A percentile compares a stretch with the other conserved stretches of the same genome.
These are phyloP conservation scores for Oryza officinalis DNA, from an alignment of 176 grass and related monocot species.

Conservation along the genomic window DNA sequence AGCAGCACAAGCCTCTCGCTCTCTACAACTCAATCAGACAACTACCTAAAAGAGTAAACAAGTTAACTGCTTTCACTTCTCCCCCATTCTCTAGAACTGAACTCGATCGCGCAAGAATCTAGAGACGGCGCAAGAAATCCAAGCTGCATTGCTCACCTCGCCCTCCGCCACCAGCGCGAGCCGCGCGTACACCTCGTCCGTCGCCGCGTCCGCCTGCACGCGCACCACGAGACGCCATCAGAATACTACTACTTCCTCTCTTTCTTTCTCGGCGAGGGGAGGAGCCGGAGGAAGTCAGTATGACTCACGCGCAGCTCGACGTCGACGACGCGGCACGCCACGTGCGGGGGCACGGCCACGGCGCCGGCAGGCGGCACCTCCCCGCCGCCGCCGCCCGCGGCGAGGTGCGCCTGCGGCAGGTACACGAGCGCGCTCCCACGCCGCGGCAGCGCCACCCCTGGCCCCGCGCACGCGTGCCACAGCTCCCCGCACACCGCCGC, in stretches of 20 bases:
- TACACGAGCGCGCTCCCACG: slow-evolving; percentile 81
- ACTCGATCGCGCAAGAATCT: no score
- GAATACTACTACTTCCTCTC: no score
- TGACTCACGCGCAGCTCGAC: slow-evolving; percentile 80
- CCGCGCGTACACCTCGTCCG: slow-evolving; percentile 85
- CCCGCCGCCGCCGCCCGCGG: slow-evolving; percentile 30
- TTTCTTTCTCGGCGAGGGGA: not conserved
- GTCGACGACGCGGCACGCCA: slow-evolving; percentile 76
- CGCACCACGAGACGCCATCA: not conserved
- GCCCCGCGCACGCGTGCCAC: slow-evolving; percentile 92
- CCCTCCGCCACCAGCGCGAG: slow-evolving; percentile 68
- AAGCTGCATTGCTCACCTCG: slow-evolving; percentile 49
- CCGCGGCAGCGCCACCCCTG: slow-evolving; percentile 62
- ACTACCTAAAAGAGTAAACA: not conserved
- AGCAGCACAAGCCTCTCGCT: not conserved
- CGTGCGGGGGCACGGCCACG: slow-evolving; percentile 57
- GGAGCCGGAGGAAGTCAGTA: not conserved
- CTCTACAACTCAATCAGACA: not conserved
- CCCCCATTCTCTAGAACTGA: not conserved
- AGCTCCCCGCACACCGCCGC: slow-evolving; percentile 60
- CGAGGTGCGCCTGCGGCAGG: slow-evolving; percentile 90
- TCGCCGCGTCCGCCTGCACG: slow-evolving; percentile 79
- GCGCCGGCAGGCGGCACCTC: slow-evolving; percentile 12
- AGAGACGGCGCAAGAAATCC: not conserved
- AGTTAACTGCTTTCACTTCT: not conserved